phyloP scores from a whole-genome alignment of 345 rosid species.

The Moringa oleifera region DNA sequence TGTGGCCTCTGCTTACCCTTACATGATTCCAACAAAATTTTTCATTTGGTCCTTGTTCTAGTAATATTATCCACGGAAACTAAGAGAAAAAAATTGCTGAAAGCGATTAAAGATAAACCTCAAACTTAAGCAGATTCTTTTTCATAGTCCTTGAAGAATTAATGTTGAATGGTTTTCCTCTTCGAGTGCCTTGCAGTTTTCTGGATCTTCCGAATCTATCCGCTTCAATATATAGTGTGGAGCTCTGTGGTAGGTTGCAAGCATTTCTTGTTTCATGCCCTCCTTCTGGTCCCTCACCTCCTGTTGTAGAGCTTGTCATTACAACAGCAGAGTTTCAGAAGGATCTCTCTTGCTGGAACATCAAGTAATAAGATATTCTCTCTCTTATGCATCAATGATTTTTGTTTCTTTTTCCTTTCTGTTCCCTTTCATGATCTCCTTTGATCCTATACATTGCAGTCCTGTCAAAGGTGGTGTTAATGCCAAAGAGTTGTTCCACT shows the following conservation, averaged over 20 bases:
- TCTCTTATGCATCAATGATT: not conserved
- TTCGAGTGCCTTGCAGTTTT: conserved; percentile 53
- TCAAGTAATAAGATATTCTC: conserved; percentile 34
- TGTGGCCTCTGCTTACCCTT: too few relatives aligned
- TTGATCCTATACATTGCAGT: conserved; percentile 40
- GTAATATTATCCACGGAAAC: too few relatives aligned
- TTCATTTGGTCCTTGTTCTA: too few relatives aligned
- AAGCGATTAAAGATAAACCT: not conserved
- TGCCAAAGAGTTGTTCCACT: conserved; percentile 80
- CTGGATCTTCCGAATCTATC: conserved; percentile 87
- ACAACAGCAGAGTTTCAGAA: conserved; percentile 92
- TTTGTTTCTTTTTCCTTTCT: conserved; percentile 1
- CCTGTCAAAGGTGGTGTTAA: conserved; percentile 85
- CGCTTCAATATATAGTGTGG: conserved; percentile 75
- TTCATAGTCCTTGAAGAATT: not conserved
- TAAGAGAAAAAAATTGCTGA: not conserved
- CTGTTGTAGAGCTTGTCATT: conserved; percentile 79
- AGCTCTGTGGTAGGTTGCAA: conserved; percentile 76
- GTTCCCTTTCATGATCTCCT: conserved; percentile 1
- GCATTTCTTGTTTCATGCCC: conserved; percentile 80
- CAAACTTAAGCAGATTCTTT: not conserved
- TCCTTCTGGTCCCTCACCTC: conserved; percentile 82
- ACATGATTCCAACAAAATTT: too few relatives aligned
- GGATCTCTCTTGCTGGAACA: conserved; percentile 76
- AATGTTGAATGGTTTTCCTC: conserved; percentile 12